Conservation (phyloP, 2,329 filamentous ascomycete species). For the Penicillium hordei region DNA sequence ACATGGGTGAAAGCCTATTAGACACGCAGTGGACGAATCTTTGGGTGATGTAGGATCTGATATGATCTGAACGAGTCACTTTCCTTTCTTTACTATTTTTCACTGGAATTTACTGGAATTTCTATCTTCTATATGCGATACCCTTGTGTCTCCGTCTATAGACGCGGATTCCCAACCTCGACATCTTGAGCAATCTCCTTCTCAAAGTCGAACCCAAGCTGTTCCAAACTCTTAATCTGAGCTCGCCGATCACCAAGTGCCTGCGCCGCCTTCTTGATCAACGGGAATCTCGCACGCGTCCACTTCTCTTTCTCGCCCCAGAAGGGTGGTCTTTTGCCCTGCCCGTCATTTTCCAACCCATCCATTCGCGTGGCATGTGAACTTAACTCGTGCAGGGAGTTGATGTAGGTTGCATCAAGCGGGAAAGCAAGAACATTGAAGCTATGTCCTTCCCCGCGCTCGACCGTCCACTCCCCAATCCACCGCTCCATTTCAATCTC, state of each 20-base stretch:
- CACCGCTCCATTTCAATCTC: slow-evolving; percentile 8
- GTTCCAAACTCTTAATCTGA: slow-evolving; percentile 36
- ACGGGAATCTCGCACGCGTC: slow-evolving; percentile 39
- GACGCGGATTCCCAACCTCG: background rate
- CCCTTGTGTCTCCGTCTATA: background rate
- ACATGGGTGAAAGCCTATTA: background rate
- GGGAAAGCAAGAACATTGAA: slow-evolving; percentile 15
- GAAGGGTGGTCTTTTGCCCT: slow-evolving; percentile 41
- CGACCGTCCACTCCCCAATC: slow-evolving; percentile 1
- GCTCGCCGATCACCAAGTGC: slow-evolving; percentile 38
- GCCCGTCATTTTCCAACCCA: slow-evolving; percentile 40
- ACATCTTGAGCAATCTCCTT: slow-evolving; percentile 14
- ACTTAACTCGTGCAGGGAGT: slow-evolving; percentile 6
- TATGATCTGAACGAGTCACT: background rate
- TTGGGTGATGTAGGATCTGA: background rate
- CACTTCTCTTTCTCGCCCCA: slow-evolving; percentile 43
- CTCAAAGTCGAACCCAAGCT: slow-evolving; percentile 44
- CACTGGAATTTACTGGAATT: background rate
- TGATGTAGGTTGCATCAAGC: slow-evolving; percentile 16
- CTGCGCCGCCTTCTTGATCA: slow-evolving; percentile 45
- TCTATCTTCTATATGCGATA: background rate
- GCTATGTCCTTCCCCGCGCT: slow-evolving; percentile 4
- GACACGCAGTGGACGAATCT: background rate
- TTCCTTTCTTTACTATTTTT: background rate
- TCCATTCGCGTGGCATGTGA: background rate